Evolutionary conservation across 495 filamentous ascomycete genomes (phyloP).

Genomic region (Aspergillus cristatus): DNA sequence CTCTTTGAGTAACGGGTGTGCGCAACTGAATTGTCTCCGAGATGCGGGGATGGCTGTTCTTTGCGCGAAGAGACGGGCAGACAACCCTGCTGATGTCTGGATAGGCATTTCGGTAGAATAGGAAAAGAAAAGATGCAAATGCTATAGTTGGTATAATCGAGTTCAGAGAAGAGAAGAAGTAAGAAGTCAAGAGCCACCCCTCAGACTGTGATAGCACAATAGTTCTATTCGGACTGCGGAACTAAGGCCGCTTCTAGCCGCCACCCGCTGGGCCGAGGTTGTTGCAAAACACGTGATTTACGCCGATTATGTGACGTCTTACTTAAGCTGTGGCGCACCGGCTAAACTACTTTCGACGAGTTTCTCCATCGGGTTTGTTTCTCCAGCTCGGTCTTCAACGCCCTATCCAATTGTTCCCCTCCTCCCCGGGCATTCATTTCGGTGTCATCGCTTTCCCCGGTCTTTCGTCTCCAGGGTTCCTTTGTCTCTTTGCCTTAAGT

Average conservation of each 20-base stretch:
- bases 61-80: constrained; percentile 22
- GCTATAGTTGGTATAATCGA: too few species aligned
- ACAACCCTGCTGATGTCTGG: constrained; percentile 16
- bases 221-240: too few species aligned
- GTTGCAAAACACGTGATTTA: constrained; percentile 10
- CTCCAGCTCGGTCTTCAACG: constrained; percentile 12
- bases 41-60: constrained; percentile 30
- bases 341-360: not conserved
- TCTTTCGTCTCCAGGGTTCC: too few species aligned
- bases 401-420: constrained; percentile 5
- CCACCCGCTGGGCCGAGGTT: constrained; percentile 24
- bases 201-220: too few species aligned
- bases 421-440: too few species aligned
- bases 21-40: constrained; percentile 58
- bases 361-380: constrained; percentile 17
- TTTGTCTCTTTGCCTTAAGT: too few species aligned
- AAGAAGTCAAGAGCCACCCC: not conserved
- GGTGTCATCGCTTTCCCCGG: too few species aligned
- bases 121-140: too few species aligned
- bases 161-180: not conserved
- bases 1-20: constrained; percentile 50
- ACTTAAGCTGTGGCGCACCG: not conserved
- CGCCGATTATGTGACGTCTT: constrained; percentile 9
- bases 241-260: constrained; percentile 21
- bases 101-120: constrained; percentile 12